Percentiles rank a stretch among this genome's conserved stretches.
Conservation (phyloP, 139 green algal genomes). For the Ettlia oleoabundans region DNA sequence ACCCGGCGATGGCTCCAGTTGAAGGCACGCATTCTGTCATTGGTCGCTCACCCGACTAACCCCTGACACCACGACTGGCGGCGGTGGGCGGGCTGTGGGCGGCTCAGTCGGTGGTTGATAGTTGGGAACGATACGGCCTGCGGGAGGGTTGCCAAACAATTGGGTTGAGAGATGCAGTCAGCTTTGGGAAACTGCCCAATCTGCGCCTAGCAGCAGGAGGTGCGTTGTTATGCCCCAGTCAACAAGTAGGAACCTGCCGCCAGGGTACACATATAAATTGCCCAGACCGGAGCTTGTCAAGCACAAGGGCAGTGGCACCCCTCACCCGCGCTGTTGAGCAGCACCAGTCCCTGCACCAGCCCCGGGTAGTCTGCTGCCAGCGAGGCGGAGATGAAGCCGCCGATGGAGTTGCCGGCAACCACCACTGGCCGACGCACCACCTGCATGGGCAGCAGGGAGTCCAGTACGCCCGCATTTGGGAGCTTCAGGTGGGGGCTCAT, state of each 20-base stretch:
- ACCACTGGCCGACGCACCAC: slow-evolving; percentile 85
- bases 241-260: no score
- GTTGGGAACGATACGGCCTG: slow-evolving; percentile 43
- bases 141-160: not conserved
- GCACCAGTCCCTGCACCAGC: slow-evolving; percentile 52
- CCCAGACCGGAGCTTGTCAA: not conserved
- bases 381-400: slow-evolving; percentile 82
- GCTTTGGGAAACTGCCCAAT: no score
- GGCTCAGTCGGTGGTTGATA: slow-evolving; percentile 33
- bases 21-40: no score
- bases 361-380: slow-evolving; percentile 66
- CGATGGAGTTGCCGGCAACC: slow-evolving; percentile 96
- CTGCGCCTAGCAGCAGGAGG: no score
- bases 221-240: no score
- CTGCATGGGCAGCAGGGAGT: slow-evolving; percentile 12
- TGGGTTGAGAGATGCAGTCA: no score
- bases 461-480: not conserved
- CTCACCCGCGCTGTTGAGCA: slow-evolving; percentile 70
- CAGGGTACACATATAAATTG: no score
- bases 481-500: not conserved
- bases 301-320: not conserved
- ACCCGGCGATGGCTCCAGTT: not conserved
- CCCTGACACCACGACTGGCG: slow-evolving; percentile 50
- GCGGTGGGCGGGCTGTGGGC: slow-evolving; percentile 11
- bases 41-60: slow-evolving; percentile 40